Conservation (phyloP, 345 rosid species). For the Eucalyptus curtisii region DNA sequence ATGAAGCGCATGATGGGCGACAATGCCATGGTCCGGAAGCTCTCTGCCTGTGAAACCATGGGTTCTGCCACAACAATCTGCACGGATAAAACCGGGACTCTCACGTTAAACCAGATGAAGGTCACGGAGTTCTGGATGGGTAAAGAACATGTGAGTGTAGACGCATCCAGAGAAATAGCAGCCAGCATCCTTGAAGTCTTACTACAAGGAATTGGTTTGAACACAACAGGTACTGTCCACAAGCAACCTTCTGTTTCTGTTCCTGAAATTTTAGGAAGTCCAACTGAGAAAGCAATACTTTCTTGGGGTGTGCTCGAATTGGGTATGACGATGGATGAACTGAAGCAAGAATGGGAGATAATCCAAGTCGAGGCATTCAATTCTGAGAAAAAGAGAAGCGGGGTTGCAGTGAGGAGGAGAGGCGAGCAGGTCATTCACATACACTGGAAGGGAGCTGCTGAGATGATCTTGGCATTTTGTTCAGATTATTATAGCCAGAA, state of each 20-base stretch:
- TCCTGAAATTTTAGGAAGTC: conserved; percentile 42
- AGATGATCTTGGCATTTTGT: conserved; percentile 62
- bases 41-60: conserved; percentile 82
- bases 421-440: conserved; percentile 19
- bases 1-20: conserved; percentile 82
- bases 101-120: conserved; percentile 56
- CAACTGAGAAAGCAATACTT: conserved; percentile 70
- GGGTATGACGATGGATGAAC: conserved; percentile 26
- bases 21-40: conserved; percentile 83
- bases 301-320: conserved; percentile 49
- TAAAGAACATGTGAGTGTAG: conserved; percentile 3
- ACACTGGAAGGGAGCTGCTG: conserved; percentile 87
- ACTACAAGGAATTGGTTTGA: conserved; percentile 46
- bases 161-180: background rate
- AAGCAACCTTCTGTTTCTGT: conserved; percentile 12
- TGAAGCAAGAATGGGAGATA: conserved; percentile 8
- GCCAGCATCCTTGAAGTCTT: conserved; percentile 21
- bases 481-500: conserved; percentile 37
- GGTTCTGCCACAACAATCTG: conserved; percentile 72
- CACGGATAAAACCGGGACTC: conserved; percentile 72
- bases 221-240: conserved; percentile 51
- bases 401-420: conserved; percentile 30
- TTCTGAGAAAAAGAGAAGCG: conserved; percentile 60
- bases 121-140: conserved; percentile 61
- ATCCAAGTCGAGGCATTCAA: conserved; percentile 61